Conservation (phyloP, 768 basidiomycete genomes). For the Phylloporus arenicola region DNA sequence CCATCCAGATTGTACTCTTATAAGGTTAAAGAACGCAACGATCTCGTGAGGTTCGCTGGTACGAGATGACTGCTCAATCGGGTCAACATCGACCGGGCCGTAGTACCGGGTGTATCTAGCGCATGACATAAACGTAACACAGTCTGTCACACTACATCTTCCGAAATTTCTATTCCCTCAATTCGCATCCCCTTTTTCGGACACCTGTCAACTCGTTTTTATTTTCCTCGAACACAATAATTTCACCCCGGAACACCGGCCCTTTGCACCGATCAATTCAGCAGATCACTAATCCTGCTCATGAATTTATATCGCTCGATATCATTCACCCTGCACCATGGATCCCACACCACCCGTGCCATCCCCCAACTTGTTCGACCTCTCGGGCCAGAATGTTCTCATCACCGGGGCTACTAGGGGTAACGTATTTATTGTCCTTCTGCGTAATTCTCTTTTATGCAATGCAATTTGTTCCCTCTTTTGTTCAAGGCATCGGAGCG, state of each 20-base stretch:
- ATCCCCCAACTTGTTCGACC: conserved; percentile 58
- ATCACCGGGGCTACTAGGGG: conserved; percentile 80
- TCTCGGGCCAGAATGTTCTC: conserved; percentile 62
- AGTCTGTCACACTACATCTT: conserved; percentile 14
- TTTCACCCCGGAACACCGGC: conserved; percentile 22
- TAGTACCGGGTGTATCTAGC: conserved; percentile 18
- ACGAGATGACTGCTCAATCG: conserved; percentile 17
- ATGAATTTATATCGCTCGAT: conserved; percentile 20
- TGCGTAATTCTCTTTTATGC: conserved; percentile 17
- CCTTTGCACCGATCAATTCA: conserved; percentile 29
- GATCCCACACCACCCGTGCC: conserved; percentile 47
- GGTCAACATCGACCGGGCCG: conserved; percentile 31
- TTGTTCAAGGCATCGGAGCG: conserved; percentile 45
- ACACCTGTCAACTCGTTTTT: conserved; percentile 10
- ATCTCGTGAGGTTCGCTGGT: conserved; percentile 33
- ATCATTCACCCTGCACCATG: conserved; percentile 31
- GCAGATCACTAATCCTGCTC: conserved; percentile 14
- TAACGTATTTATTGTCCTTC: conserved; percentile 31
- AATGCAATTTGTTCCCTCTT: conserved; percentile 9
- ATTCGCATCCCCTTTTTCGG: conserved; percentile 10
- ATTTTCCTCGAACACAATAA: conserved; percentile 5
- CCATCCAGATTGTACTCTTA: conserved; percentile 27
- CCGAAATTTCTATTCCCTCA: conserved; percentile 20
- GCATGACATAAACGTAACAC: conserved; percentile 25
- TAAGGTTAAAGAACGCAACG: conserved; percentile 27